Evolutionary conservation across 192 early-diverging fungal species (phyloP), one percentile per base, ranked within the genome.

Genomic region (Gamsiella multidivaricata): DNA sequence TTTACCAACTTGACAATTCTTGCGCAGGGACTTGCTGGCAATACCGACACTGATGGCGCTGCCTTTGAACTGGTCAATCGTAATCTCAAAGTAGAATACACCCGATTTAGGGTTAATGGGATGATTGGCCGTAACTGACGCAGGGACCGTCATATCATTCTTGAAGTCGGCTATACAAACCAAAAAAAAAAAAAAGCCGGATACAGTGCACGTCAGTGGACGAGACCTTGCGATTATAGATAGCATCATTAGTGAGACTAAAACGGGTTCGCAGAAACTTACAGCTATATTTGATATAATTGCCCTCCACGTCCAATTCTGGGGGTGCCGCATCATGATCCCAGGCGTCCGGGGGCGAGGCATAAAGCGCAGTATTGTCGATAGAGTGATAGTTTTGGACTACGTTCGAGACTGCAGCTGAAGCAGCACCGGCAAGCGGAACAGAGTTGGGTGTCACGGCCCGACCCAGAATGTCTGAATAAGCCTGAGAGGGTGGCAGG

Each of bases 61-160:
- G 45, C 74, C 74, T 41, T 78, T 78, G 61, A 69, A 78, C 3
- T 46, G 31, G 25, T 78, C 74, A 1, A 78, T 56, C 20, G 46
- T 53, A 37, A 78, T 78, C 60, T 78, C 74, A 59, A 78, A 78
- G 47, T 78, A 78, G 58, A 78, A 78, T 9, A 78, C 34, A 15
- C 61, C 59, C 6, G 31, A 57, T 11, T 63, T 63, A 33, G 74
- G 74, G 41, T 78, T 68, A 32, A 78, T 78, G 0, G 74, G 74
- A 36, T 78, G 74, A 49, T 78, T 78, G 18, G 65, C 74, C 14
- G 74, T 78, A 3, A 78, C 74, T 4, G 74, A 78, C 5, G 74
- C 74, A 31, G 74, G 69, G n/a, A 78, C 66, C 15, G 59, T 68
- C 73, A 76, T 76, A 36, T 78, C 74, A 26, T 78, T 78, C 65